A percentile compares a stretch with the other conserved stretches of the same genome.
phyloP scores from a whole-genome alignment of 208 protist genomes.

The Wallacemonas sp. region DNA sequence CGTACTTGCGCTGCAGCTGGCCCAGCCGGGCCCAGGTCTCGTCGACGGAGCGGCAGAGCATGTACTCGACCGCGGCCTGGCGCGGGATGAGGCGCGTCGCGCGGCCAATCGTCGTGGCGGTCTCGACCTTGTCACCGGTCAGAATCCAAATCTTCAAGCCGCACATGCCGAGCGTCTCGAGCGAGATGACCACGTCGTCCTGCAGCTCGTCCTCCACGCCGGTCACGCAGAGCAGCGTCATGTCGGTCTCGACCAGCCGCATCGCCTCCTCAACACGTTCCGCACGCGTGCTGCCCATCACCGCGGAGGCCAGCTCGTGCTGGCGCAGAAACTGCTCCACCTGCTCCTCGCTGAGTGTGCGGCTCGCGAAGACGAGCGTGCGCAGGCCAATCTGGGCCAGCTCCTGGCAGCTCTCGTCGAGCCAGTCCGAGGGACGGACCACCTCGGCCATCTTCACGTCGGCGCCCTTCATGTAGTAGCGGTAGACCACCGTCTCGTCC shows the following conservation, averaged over 20 bases:
- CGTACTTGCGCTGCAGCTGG: constrained; percentile 40
- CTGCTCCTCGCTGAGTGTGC: constrained; percentile 80
- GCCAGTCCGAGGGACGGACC: constrained; percentile 91
- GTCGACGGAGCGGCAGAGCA: constrained; percentile 40
- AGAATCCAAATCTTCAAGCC: constrained; percentile 99
- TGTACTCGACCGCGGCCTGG: constrained; percentile 60
- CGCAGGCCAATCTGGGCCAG: constrained; percentile 96
- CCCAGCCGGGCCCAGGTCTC: constrained; percentile 40
- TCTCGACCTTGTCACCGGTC: constrained; percentile 98
- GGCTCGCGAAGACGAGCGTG: constrained; percentile 93
- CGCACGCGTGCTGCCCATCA: constrained; percentile 48
- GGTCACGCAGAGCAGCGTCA: constrained; percentile 94
- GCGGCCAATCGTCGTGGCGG: constrained; percentile 95
- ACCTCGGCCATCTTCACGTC: constrained; percentile 94
- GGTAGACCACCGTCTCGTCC: constrained; percentile 41
- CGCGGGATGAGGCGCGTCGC: constrained; percentile 88
- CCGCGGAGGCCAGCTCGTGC: constrained; percentile 60
- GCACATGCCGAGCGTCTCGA: constrained; percentile 97
- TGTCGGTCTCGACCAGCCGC: constrained; percentile 81
- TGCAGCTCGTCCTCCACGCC: constrained; percentile 99
- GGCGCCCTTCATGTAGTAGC: constrained; percentile 97
- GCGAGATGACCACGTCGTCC: constrained; percentile 88
- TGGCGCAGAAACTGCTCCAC: constrained; percentile 78
- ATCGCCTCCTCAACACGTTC: constrained; percentile 78
- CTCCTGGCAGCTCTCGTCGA: constrained; percentile 97